Base-by-base conservation (phyloP, 2,329 filamentous ascomycete genomes). In the Aspergillus pseudoviridinutans region DNA sequence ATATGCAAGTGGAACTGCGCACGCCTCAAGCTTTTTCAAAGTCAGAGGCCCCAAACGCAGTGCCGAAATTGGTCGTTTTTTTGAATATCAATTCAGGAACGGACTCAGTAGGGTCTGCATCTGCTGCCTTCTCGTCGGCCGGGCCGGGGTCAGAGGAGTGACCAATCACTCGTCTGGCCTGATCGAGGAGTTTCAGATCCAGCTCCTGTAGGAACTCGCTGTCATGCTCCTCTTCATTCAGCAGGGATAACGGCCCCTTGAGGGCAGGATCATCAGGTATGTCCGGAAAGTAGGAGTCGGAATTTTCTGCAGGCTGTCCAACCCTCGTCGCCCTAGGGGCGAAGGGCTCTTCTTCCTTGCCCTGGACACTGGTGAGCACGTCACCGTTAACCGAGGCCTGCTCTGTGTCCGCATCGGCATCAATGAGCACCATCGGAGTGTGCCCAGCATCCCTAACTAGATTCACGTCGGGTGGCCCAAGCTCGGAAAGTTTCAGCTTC, bases 21-120 rank as follows among this genome's bases (percentile, higher is more conserved):
- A 35, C 14, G 32, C 20, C 20, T 61, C 50, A 66, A 51, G 61
- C 50, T 55, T 59, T 60, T 38, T 62, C 58, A 28, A 53, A 60
- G 49, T 64, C 62, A 9, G 65, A 60, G 49, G 62, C 49, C 50
- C 78, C 77, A 72, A 77, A 79, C 4, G 76, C 78, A 56, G 75
- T 77, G n/a, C 77, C 78, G 68, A 80, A 79, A 65, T 79, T 79
- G 20, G 73, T 78, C 17, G 73, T 75, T 27, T 75, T 74, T 61
- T 71, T 78, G 63, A 79, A 74, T 60, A 71, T 76, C 57, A 78
- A 64, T 63, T 76, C 73, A 20, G 71, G 67, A 27, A 74, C 71
- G 28, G 64, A 65, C 42, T 73, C 67, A 49, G 69, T 59, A 20
- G 59, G 35, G 29, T 68, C 67, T 49, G 62, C 49, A 17, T 70